Evolutionary conservation across 2,329 filamentous ascomycete species (phyloP).

Genomic region (Xylariaceae sp.): DNA sequence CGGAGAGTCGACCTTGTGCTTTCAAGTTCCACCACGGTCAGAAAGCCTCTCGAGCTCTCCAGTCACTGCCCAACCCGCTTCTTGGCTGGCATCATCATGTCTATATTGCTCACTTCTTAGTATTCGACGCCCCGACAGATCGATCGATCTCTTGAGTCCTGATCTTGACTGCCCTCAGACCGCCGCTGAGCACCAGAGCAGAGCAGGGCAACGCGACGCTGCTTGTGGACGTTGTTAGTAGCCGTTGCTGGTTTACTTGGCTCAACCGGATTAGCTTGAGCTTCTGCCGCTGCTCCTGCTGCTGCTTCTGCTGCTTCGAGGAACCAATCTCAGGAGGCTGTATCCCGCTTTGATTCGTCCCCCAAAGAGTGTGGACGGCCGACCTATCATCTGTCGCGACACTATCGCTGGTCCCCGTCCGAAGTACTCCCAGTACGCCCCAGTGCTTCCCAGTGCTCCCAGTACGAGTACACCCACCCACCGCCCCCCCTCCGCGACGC

Average conservation of each 20-base stretch:
- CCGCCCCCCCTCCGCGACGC: neutral
- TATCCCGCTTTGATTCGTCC: constrained; percentile 6
- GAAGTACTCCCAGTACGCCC: constrained; percentile 3
- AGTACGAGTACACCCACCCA: neutral
- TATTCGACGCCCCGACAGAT: constrained; percentile 2
- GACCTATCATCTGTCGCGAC: constrained; percentile 1
- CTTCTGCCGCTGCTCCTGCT: too few relatives aligned
- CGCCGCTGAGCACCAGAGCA: neutral
- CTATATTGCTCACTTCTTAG: constrained; percentile 7
- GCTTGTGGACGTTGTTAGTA: neutral
- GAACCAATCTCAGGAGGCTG: neutral
- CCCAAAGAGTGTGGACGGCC: neutral
- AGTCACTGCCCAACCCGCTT: constrained; percentile 3
- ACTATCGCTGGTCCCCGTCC: neutral
- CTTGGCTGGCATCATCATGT: constrained; percentile 10
- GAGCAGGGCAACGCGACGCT: constrained; percentile 6
- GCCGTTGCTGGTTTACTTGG: neutral
- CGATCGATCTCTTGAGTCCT: constrained; percentile 7
- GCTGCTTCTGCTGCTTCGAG: neutral
- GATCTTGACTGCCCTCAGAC: neutral
- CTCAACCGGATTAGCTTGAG: constrained; percentile 2
- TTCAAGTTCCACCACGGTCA: neutral
- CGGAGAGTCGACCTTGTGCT: constrained; percentile 19
- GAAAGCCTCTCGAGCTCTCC: constrained; percentile 5
- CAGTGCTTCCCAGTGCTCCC: neutral